Base-by-base conservation (phyloP, 176 grass and related monocot genomes). In the Paspalum notatum region DNA sequence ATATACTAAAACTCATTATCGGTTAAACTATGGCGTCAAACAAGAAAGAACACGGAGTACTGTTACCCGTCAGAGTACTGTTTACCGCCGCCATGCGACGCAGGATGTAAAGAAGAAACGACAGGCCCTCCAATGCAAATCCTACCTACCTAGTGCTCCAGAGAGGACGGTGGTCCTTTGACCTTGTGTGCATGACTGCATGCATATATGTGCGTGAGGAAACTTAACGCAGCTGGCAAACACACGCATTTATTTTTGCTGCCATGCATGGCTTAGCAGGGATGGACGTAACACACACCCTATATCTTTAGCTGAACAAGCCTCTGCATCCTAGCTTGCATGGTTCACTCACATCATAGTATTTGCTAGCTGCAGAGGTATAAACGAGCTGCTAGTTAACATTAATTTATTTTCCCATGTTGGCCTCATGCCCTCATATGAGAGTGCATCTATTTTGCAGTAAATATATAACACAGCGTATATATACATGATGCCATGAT, bases 201-300 rank as follows among this genome's bases (percentile, higher is more conserved):
- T 48, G 13, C 3, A 8, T 17, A 48, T 45, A 45, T 45, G 26
- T 18, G 14, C 7, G n/a, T 45, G 18, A 68, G 17, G 4, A n/a
- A 60, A 77, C 43, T 13, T 77, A 48, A 77, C 47, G 43, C 18
- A 63, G 46, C 32, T 32, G 32, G 73, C 73, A 43, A 69, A 8
- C 55, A 8, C 55, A 78, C 67, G 2, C 74, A 62, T 78, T 78
- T 51, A 85, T 71, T 71, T 78, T 52, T 60, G 45, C n/a, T 77
- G 54, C 42, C 47, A 16, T 79, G 12, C 54, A 18, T 75, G 40
- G 7, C 72, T 53, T 63, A 77, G 48, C 49, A 79, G 62, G 62
- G 48, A 66, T 66, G 62, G 75, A 71, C 66, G 66, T 85, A 63
- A 85, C 83, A 49, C 58, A 63, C 62, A 76, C 74, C 62, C 74